A percentile compares a stretch with the other conserved stretches of the same genome.
Conservation (phyloP, 2,329 filamentous ascomycete genomes). For the Macrophomina phaseolina region DNA sequence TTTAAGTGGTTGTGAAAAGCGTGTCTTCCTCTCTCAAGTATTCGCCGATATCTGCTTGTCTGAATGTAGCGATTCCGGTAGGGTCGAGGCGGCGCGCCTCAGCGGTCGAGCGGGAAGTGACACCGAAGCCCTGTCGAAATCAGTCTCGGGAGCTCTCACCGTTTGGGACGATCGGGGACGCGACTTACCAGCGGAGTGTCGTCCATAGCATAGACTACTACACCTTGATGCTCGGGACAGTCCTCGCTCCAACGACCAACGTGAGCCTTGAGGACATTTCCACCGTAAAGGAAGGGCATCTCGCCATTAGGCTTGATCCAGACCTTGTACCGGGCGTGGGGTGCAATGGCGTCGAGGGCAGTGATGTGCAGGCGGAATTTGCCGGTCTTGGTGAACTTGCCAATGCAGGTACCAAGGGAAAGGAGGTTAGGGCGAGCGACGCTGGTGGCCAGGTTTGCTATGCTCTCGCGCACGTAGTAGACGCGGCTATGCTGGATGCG, state of each 20-base stretch:
- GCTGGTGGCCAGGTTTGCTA: conserved; percentile 90
- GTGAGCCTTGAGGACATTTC: conserved; percentile 83
- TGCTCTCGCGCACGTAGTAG: conserved; percentile 88
- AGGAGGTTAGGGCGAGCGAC: conserved; percentile 82
- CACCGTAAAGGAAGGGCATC: conserved; percentile 96
- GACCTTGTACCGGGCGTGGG: conserved; percentile 93
- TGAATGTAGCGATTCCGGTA: conserved; percentile 85
- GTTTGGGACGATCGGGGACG: too few relatives aligned
- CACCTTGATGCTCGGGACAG: conserved; percentile 89
- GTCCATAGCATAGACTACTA: conserved; percentile 89
- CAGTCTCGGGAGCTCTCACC: not conserved
- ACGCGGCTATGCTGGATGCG: conserved; percentile 77
- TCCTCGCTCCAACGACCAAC: conserved; percentile 88
- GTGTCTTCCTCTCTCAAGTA: conserved; percentile 84
- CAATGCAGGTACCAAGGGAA: conserved; percentile 86
- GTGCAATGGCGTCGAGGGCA: conserved; percentile 84
- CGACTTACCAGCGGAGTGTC: conserved; percentile 73
- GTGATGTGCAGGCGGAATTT: conserved; percentile 97
- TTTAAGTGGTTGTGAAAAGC: conserved; percentile 59
- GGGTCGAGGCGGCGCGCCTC: conserved; percentile 86
- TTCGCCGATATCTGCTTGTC: conserved; percentile 93
- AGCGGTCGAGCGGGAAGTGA: conserved; percentile 84
- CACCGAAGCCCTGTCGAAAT: conserved; percentile 77
- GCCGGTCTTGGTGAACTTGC: conserved; percentile 79
- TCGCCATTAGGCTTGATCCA: conserved; percentile 97